phyloP scores from a whole-genome alignment of 306 rosid species.

The Prunus mira region DNA sequence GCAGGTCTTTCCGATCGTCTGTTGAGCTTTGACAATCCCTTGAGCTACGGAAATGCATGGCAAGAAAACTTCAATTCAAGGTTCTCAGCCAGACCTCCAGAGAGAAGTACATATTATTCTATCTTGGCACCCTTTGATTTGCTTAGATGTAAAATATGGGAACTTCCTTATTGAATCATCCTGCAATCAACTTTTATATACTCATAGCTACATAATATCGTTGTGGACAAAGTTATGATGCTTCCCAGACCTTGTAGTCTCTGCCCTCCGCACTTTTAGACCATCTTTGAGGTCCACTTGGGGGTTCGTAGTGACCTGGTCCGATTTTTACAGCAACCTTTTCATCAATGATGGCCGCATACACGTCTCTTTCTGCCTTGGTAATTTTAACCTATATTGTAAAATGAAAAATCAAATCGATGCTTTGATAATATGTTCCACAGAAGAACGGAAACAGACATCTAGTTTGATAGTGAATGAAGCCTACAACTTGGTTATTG shows the following conservation, averaged over 20 bases:
- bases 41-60: not conserved
- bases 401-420: conserved; percentile 14
- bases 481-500: not conserved
- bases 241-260: conserved; percentile 89
- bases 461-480: not conserved
- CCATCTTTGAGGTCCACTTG: conserved; percentile 59
- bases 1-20: not conserved
- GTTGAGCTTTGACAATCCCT: not conserved
- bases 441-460: not conserved
- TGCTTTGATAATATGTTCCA: not conserved
- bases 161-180: not conserved
- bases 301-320: conserved; percentile 86
- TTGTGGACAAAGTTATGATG: conserved; percentile 20
- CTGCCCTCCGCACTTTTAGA: conserved; percentile 55
- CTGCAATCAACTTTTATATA: conserved; percentile 15
- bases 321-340: conserved; percentile 86
- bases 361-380: conserved; percentile 87
- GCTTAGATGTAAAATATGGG: not conserved
- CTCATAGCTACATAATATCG: conserved; percentile 4
- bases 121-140: not conserved
- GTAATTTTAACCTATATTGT: conserved; percentile 55
- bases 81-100: conserved; percentile 6
- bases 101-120: conserved; percentile 8
- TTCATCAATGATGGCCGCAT: conserved; percentile 71
- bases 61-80: conserved; percentile 12